Percentiles rank a stretch among this genome's conserved stretches.
These are phyloP conservation scores for Plenodomus biglobosus DNA, from an alignment of 2,329 filamentous ascomycete species.

Conservation along the genomic window DNA sequence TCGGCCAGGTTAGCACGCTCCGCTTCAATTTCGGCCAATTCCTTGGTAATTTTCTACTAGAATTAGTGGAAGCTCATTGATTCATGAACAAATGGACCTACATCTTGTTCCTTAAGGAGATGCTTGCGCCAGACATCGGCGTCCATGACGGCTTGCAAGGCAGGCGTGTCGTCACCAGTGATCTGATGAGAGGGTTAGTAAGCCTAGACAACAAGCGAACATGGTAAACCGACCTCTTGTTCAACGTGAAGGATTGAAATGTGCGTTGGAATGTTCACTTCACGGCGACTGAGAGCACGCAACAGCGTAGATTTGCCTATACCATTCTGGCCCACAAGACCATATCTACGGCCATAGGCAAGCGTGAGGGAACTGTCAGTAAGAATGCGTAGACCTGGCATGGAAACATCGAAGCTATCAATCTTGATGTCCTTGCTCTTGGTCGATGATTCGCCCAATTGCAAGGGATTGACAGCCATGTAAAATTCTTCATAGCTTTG, in stretches of 20 bases:
- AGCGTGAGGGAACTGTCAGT: conserved; percentile 88
- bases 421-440: conserved; percentile 99
- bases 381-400: conserved; percentile 84
- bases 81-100: conserved; percentile 47
- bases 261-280: conserved; percentile 91
- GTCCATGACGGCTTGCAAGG: conserved; percentile 91
- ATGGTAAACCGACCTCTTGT: conserved; percentile 71
- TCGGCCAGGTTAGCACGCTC: conserved; percentile 82
- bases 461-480: conserved; percentile 97
- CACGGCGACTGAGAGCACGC: conserved; percentile 86
- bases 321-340: conserved; percentile 98
- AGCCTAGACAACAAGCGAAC: background rate
- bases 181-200: conserved; percentile 58
- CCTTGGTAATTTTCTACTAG: conserved; percentile 70
- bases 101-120: conserved; percentile 81
- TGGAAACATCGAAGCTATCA: conserved; percentile 92
- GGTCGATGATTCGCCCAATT: conserved; percentile 68
- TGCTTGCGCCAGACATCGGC: conserved; percentile 99
- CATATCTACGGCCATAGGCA: conserved; percentile 90
- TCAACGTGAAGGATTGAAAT: conserved; percentile 99
- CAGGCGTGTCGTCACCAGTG: conserved; percentile 90
- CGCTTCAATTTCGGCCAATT: conserved; percentile 74
- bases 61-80: conserved; percentile 1
- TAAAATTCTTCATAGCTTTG: conserved; percentile 99
- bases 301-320: conserved; percentile 85